Evolutionary conservation across 169 alveolate genomes (phyloP).

Genomic region (Babesia microti): DNA sequence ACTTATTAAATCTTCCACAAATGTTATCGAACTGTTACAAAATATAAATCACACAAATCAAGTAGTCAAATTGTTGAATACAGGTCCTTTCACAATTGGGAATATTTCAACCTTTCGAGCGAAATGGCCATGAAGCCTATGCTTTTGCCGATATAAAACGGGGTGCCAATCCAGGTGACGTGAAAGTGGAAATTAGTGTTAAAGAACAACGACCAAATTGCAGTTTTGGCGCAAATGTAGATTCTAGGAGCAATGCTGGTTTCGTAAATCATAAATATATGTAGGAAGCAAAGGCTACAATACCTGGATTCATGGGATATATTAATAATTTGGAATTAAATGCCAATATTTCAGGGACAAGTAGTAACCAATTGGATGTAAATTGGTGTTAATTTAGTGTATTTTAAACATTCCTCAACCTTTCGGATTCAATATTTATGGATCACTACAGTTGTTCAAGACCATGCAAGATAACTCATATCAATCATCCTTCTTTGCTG

Average conservation of each 20-base stretch:
- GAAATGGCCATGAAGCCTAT: no score
- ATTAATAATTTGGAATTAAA: constrained; percentile 22
- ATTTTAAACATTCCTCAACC: constrained; percentile 26
- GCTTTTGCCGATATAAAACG: constrained; percentile 20
- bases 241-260: constrained; percentile 37
- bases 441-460: constrained; percentile 31
- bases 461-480: constrained; percentile 24
- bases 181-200: constrained; percentile 29
- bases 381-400: constrained; percentile 5
- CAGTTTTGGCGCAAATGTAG: constrained; percentile 33
- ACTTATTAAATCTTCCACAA: no score
- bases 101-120: no score
- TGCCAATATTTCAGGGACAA: constrained; percentile 27
- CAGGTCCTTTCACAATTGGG: no score
- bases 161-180: constrained; percentile 37
- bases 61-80: no score
- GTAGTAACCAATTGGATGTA: constrained; percentile 24
- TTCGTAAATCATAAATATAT: constrained; percentile 6
- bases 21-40: no score
- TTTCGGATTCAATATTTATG: constrained; percentile 23
- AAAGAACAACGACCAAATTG: constrained; percentile 31
- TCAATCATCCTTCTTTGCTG: constrained; percentile 31
- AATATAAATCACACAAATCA: no score
- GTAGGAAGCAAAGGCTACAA: constrained; percentile 34
- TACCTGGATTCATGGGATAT: constrained; percentile 41